A percentile compares a stretch with the other conserved stretches of the same genome.
Conservation (phyloP, 768 basidiomycete genomes). For the Lactarius hengduanensis region DNA sequence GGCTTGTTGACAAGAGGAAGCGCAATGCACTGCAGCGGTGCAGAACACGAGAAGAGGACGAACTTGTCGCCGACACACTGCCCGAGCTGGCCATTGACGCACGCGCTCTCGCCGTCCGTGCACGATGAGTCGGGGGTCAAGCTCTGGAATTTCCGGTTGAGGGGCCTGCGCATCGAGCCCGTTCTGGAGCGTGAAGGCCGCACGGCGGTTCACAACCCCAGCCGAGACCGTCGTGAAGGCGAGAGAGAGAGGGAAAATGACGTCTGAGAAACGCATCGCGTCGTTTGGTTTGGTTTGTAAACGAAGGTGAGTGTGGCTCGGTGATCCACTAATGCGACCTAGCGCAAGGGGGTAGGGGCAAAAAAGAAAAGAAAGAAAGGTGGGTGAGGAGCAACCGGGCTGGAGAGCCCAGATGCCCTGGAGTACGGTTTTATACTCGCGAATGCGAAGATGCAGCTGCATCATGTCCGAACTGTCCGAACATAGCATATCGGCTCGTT, state of each 20-base stretch:
- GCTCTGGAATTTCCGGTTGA: conserved; percentile 30
- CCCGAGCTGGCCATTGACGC: conserved; percentile 26
- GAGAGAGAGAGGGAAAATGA: conserved; percentile 12
- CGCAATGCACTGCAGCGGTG: conserved; percentile 29
- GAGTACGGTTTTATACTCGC: background rate
- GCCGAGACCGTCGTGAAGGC: conserved; percentile 17
- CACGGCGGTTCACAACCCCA: conserved; percentile 20
- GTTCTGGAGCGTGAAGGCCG: conserved; percentile 30
- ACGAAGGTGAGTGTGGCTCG: background rate
- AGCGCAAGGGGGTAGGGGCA: conserved; percentile 5
- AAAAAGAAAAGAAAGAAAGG: background rate
- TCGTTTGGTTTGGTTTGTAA: background rate
- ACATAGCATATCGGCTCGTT: background rate
- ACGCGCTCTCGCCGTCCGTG: conserved; percentile 36
- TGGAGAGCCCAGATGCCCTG: background rate
- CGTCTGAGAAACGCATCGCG: conserved; percentile 19
- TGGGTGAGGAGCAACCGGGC: conserved; percentile 8
- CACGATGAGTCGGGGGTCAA: conserved; percentile 35
- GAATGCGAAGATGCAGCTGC: background rate
- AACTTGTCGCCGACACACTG: conserved; percentile 31
- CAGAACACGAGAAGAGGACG: conserved; percentile 22
- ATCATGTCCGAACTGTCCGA: background rate
- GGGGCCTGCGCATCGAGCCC: conserved; percentile 32
- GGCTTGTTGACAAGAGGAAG: conserved; percentile 36
- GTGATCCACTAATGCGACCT: conserved; percentile 15